Conservation (phyloP, 805 yeast genomes). For the Novakomyces olei region DNA sequence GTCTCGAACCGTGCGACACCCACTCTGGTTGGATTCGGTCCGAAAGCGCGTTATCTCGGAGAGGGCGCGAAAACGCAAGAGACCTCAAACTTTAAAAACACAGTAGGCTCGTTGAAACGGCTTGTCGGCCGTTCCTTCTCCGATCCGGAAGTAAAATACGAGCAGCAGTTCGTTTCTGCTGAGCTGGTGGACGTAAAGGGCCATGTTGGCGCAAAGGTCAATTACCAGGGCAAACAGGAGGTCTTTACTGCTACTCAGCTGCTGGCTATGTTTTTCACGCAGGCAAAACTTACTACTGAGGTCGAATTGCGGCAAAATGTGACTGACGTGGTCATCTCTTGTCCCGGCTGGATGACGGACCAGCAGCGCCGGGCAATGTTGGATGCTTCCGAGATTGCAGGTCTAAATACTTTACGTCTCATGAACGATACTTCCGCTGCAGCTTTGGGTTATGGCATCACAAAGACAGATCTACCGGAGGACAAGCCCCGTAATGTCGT, state of each 20-base stretch:
- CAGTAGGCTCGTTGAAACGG: constrained; percentile 87
- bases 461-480: constrained; percentile 90
- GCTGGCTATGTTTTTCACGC: constrained; percentile 84
- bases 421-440: constrained; percentile 97
- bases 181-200: constrained; percentile 46
- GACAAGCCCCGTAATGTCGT: constrained; percentile 64
- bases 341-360: constrained; percentile 94
- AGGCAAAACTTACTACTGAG: constrained; percentile 57
- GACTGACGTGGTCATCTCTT: constrained; percentile 77
- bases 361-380: constrained; percentile 88
- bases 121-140: constrained; percentile 53
- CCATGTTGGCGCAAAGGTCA: constrained; percentile 64
- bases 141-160: constrained; percentile 54
- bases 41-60: constrained; percentile 75
- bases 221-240: constrained; percentile 54
- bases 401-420: constrained; percentile 92
- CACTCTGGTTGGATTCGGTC: constrained; percentile 73
- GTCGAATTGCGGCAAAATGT: constrained; percentile 66
- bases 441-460: constrained; percentile 97
- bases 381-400: constrained; percentile 90
- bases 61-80: constrained; percentile 93
- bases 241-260: constrained; percentile 76
- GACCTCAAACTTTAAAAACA: constrained; percentile 87
- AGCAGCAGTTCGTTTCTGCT: constrained; percentile 51
- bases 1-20: constrained; percentile 97